A percentile compares a stretch with the other conserved stretches of the same genome.
Evolutionary conservation across 1,284 basidiomycete species (phyloP).

Genomic region (Tetrapyrgos nigripes): DNA sequence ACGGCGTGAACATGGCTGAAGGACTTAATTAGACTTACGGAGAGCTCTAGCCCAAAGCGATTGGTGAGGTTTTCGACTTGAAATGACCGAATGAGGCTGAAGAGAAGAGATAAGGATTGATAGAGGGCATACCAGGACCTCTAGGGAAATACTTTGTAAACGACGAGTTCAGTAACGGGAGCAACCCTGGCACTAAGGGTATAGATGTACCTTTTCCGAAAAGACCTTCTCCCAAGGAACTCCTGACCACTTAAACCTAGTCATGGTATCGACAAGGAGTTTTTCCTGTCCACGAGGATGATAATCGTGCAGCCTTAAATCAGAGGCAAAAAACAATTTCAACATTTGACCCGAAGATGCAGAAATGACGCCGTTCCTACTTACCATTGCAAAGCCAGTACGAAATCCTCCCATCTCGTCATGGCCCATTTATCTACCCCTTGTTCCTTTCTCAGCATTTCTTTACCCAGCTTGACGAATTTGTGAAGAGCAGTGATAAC

Average conservation of each 20-base stretch:
- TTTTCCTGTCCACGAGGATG: conserved; percentile 58
- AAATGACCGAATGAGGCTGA: conserved; percentile 30
- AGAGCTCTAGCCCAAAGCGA: conserved; percentile 35
- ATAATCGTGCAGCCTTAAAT: conserved; percentile 56
- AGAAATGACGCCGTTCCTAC: too few relatives aligned
- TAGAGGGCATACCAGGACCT: conserved; percentile 18
- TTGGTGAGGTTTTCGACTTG: conserved; percentile 31
- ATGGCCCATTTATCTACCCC: conserved; percentile 60
- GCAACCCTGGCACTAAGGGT: background rate
- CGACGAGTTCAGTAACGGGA: background rate
- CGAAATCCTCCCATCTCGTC: conserved; percentile 66
- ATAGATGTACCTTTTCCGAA: conserved; percentile 42
- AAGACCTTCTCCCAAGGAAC: conserved; percentile 55
- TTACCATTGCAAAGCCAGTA: conserved; percentile 59
- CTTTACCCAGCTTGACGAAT: conserved; percentile 60
- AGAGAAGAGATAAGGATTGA: background rate
- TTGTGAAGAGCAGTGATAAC: conserved; percentile 57
- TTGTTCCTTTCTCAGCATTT: conserved; percentile 56
- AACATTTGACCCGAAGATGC: background rate
- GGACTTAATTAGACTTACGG: background rate
- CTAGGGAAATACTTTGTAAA: conserved; percentile 17
- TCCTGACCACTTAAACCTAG: conserved; percentile 55
- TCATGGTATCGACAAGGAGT: conserved; percentile 61
- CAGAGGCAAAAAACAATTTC: background rate
- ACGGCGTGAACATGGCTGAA: conserved; percentile 39